phyloP scores from a whole-genome alignment of 768 basidiomycete genomes.

The Suillus placidus region DNA sequence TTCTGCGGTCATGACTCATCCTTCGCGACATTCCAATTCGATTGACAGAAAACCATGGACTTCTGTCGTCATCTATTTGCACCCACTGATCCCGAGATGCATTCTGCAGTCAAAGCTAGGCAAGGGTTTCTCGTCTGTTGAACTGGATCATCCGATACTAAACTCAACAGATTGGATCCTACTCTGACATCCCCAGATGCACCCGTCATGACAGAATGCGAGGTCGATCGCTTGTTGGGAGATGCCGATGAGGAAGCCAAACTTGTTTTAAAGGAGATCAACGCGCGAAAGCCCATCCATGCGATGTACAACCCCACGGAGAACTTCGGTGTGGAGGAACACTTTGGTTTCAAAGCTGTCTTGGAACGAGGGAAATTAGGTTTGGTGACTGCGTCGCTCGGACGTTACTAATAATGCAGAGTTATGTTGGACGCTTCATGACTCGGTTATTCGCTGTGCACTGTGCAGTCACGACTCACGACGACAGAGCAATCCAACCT shows the following conservation, averaged over 20 bases:
- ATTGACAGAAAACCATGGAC: background rate
- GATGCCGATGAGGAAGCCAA: background rate
- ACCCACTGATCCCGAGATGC: background rate
- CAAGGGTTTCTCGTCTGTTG: background rate
- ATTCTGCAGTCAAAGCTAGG: background rate
- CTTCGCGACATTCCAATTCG: background rate
- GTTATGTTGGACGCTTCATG: background rate
- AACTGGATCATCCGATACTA: conserved; percentile 3
- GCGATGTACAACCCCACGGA: background rate
- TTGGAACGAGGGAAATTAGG: background rate
- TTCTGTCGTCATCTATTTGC: background rate
- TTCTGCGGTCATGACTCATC: background rate
- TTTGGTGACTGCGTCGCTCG: background rate
- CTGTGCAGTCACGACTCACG: background rate
- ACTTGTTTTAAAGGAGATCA: background rate
- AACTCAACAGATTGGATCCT: background rate
- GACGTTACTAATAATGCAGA: background rate
- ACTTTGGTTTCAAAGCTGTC: background rate
- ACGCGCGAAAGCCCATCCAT: background rate
- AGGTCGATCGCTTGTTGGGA: background rate
- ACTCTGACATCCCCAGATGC: background rate
- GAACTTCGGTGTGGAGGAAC: background rate
- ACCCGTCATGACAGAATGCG: background rate
- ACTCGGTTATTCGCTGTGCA: background rate
- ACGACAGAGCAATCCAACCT: background rate